Conservation (phyloP, 495 filamentous ascomycete genomes). For the Rusavskia elegans region DNA sequence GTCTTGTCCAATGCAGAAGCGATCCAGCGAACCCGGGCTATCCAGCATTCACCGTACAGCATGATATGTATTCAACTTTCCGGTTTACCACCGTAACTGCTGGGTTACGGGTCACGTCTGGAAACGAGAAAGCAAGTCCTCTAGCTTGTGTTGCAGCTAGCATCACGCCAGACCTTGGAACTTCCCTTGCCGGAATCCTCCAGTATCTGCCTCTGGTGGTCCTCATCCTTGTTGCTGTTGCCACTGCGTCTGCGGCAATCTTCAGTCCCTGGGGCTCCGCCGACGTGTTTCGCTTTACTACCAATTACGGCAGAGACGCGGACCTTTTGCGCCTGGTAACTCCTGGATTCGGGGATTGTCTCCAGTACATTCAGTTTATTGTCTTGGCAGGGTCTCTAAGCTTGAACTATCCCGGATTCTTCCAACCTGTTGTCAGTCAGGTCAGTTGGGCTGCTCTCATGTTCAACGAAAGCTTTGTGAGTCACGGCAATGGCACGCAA, state of each 20-base stretch:
- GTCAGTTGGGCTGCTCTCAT: slow-evolving; percentile 77
- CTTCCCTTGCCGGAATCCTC: slow-evolving; percentile 45
- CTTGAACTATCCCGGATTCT: slow-evolving; percentile 84
- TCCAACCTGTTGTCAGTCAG: slow-evolving; percentile 77
- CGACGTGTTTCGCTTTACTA: slow-evolving; percentile 84
- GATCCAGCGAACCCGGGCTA: slow-evolving; percentile 30
- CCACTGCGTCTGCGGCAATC: slow-evolving; percentile 67
- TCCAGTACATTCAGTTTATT: slow-evolving; percentile 92
- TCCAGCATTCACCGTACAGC: slow-evolving; percentile 55
- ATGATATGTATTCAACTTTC: slow-evolving; percentile 67
- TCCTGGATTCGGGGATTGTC: slow-evolving; percentile 89
- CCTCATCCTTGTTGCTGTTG: slow-evolving; percentile 62
- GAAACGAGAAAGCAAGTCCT: slow-evolving; percentile 40
- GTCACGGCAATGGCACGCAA: slow-evolving; percentile 39
- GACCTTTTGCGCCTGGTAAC: slow-evolving; percentile 87
- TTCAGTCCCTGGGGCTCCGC: slow-evolving; percentile 88
- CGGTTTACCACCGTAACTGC: slow-evolving; percentile 66
- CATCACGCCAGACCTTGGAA: slow-evolving; percentile 67
- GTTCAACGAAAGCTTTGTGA: slow-evolving; percentile 85
- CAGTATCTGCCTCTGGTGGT: slow-evolving; percentile 66
- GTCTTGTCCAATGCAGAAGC: slow-evolving; percentile 20
- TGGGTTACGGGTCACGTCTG: slow-evolving; percentile 56
- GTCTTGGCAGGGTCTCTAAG: slow-evolving; percentile 75
- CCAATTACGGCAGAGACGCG: slow-evolving; percentile 87
- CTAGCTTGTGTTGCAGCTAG: slow-evolving; percentile 67